phyloP scores from a whole-genome alignment of 805 yeast species.

The Wickerhamomyces alni region DNA sequence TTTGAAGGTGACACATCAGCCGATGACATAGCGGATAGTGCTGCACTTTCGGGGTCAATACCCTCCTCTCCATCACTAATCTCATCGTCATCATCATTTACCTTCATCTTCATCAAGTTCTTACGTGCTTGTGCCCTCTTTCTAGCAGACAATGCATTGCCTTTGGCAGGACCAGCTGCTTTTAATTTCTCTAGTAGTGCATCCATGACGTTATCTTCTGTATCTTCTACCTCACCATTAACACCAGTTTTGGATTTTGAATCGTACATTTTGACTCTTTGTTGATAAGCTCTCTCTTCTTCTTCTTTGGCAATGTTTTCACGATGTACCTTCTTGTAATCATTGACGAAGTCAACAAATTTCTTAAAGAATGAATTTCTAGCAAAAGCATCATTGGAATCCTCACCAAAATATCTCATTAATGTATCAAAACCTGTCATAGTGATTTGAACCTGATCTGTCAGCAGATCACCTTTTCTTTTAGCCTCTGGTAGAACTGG shows the following conservation, averaged over 20 bases:
- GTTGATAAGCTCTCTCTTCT: constrained; percentile 58
- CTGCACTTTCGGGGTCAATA: constrained; percentile 4
- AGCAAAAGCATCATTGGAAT: constrained; percentile 43
- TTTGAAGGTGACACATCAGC: constrained; percentile 14
- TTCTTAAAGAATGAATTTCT: constrained; percentile 57
- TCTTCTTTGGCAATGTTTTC: constrained; percentile 68
- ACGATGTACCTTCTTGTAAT: constrained; percentile 56
- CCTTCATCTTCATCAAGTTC: constrained; percentile 40
- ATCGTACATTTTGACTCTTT: constrained; percentile 53
- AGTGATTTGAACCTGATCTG: constrained; percentile 45
- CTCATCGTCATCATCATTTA: constrained; percentile 14
- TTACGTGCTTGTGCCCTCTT: constrained; percentile 72
- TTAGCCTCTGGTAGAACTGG: constrained; percentile 52
- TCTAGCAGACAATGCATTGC: constrained; percentile 76
- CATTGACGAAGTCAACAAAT: constrained; percentile 52
- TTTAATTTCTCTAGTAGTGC: constrained; percentile 78
- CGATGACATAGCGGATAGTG: constrained; percentile 9
- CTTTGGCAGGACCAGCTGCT: constrained; percentile 74
- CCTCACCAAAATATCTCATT: constrained; percentile 72
- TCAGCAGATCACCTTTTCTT: constrained; percentile 42
- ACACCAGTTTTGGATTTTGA: constrained; percentile 5
- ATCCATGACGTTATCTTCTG: constrained; percentile 65
- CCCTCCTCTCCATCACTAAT: constrained; percentile 10
- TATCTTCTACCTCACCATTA: constrained; percentile 20
- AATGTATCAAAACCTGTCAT: constrained; percentile 47